phyloP scores from a whole-genome alignment of 2,329 filamentous ascomycete genomes.

The Phaeosphaeria sp. region DNA sequence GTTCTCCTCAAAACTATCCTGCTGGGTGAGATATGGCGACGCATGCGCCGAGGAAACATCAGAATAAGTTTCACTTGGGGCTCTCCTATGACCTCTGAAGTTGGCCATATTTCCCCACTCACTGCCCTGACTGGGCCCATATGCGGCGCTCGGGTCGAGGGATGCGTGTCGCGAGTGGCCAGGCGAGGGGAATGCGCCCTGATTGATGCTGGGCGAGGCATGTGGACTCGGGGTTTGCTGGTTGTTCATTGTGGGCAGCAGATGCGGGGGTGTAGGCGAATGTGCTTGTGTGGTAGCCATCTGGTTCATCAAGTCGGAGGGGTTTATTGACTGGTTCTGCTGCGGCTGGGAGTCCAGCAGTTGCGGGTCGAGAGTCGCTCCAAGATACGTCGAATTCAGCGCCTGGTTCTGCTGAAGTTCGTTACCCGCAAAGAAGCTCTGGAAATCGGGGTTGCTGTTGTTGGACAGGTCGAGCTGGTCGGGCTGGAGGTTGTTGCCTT shows the following conservation, averaged over 20 bases:
- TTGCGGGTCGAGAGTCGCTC: conserved; percentile 52
- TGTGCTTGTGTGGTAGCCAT: conserved; percentile 60
- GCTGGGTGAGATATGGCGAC: conserved; percentile 79
- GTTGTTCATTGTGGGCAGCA: conserved; percentile 60
- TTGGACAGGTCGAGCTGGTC: conserved; percentile 45
- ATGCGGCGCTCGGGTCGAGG: conserved; percentile 67
- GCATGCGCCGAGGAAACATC: conserved; percentile 85
- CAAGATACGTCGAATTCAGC: conserved; percentile 66
- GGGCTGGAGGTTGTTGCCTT: conserved; percentile 47
- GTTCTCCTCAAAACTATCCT: conserved; percentile 80
- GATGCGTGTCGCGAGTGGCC: conserved; percentile 66
- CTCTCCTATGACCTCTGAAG: conserved; percentile 83
- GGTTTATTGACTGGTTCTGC: conserved; percentile 54
- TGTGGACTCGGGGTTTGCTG: conserved; percentile 61
- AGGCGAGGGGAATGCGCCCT: conserved; percentile 59
- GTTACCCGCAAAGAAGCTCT: conserved; percentile 62
- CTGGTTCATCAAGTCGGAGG: conserved; percentile 55
- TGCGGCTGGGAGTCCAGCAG: conserved; percentile 50
- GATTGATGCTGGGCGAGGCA: conserved; percentile 60
- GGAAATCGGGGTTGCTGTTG: conserved; percentile 45
- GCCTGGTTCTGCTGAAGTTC: conserved; percentile 62
- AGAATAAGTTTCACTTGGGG: conserved; percentile 83
- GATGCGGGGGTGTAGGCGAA: conserved; percentile 62
- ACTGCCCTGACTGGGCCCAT: conserved; percentile 57
- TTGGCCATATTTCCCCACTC: conserved; percentile 66